Evolutionary conservation across 495 filamentous ascomycete genomes (phyloP), one percentile per base, ranked within the genome.

Genomic region (Penicillium ochrochloron): DNA sequence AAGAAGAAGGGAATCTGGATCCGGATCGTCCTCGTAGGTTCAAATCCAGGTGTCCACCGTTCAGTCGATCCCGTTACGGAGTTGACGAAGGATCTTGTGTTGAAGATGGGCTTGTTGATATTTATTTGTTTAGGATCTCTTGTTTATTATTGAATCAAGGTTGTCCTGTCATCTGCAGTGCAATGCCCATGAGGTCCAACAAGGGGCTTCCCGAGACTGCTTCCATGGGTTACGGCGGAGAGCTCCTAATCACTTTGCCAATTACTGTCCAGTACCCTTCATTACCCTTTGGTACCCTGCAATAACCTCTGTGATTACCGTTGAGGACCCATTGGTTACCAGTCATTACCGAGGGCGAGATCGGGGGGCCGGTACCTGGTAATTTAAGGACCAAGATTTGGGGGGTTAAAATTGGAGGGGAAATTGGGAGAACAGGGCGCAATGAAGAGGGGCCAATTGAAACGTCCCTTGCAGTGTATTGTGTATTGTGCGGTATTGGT

Each of bases 1-100:
- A 51, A 55, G 17, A 46, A 29, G 39, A 62, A 66, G 69, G 59
- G 63, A 70, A 75, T 73, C 70, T 72, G 73, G 71, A 72, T 73
- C 64, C 66, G 60, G 66, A 71, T 75, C 70, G 70, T 69, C 68
- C 63, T 56, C 57, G 59, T 27, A 27, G 25, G 25, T 4, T 27
- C 25, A 27, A 27, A 27, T 41, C 59, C 27, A 60, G 59, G 59
- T 54, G 60, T 48, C 60, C 60, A 68, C 63, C 61, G 61, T 66
- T 68, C 68, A 60, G 62, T 48, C 62, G 59, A 60, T 68, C 66
- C 14, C 21, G 35, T 9, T 11, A 39, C 21, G 56, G 29, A 34
- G 17, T 55, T 5, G 31, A 35, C 11, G 33, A 56, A 31, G 5
- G 37, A 34, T 15, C 3, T 31, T 2, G 23, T 25, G 23, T 15